These are phyloP conservation scores for grape (Vitis vinifera) DNA, from an alignment of 164 flowering plant species.

Conservation along the genomic window ASM3070453v1 NC_081815.1:18366001-18366500, in stretches of 20 bases:
- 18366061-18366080: too few relatives aligned
- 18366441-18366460: conserved; percentile 54
- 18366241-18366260: conserved; percentile 8
- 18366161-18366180: background rate
- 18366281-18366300: conserved; percentile 83
- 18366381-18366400: conserved; percentile 97
- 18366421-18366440: conserved; percentile 80
- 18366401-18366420: conserved; percentile 84
- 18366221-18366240: background rate
- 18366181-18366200: too few relatives aligned
- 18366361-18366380: conserved; percentile 90
- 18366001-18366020: too few relatives aligned
- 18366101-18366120: too few relatives aligned
- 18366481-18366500: too few relatives aligned
- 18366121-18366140: too few relatives aligned
- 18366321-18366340: conserved; percentile 60
- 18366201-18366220: too few relatives aligned
- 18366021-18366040: too few relatives aligned
- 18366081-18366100: too few relatives aligned
- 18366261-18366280: conserved; percentile 90
- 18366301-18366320: conserved; percentile 83
- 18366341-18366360: conserved; percentile 72
- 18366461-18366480: too few relatives aligned
- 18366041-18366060: too few relatives aligned
- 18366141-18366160: background rate